A percentile compares a stretch with the other conserved stretches of the same genome.
Conservation (phyloP, 164 flowering plant genomes). For the Kingdonia uniflora region DNA sequence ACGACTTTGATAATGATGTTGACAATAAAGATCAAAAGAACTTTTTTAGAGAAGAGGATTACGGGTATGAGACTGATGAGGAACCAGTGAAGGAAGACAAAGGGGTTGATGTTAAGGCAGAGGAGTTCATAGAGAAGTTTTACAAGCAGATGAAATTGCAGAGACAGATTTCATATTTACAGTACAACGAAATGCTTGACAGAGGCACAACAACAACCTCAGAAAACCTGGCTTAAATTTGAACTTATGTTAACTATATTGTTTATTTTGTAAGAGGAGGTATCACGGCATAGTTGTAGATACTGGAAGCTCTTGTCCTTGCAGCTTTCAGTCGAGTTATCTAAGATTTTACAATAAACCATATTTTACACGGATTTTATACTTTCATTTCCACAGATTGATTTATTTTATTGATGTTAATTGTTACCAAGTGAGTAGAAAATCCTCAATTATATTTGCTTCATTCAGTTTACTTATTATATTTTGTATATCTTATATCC, state of each 20-base stretch:
- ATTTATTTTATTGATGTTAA: no score
- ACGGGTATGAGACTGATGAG: slow-evolving; percentile 8
- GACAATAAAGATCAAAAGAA: slow-evolving; percentile 16
- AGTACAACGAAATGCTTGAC: slow-evolving; percentile 25
- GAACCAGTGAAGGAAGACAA: slow-evolving; percentile 18
- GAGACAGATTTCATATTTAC: slow-evolving; percentile 47
- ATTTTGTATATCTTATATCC: no score
- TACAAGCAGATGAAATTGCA: slow-evolving; percentile 66
- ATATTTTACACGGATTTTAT: neutral
- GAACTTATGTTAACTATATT: neutral
- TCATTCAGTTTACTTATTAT: no score
- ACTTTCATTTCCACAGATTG: no score
- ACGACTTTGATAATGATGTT: slow-evolving; percentile 10
- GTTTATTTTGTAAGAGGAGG: neutral
- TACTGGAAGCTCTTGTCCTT: slow-evolving; percentile 16
- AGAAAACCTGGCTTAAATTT: neutral
- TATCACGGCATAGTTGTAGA: slow-evolving; percentile 14
- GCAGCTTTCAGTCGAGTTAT: slow-evolving; percentile 4
- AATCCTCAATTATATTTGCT: no score
- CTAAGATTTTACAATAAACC: neutral
- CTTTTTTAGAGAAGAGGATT: slow-evolving; percentile 15
- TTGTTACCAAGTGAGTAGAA: no score
- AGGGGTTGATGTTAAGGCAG: slow-evolving; percentile 61
- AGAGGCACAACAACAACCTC: slow-evolving; percentile 10
- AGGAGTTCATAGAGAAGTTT: slow-evolving; percentile 71